Evolutionary conservation across 2,329 filamentous ascomycete genomes (phyloP), one percentile per base, ranked within the genome.

Genomic region (Dactylellina parvicollis): DNA sequence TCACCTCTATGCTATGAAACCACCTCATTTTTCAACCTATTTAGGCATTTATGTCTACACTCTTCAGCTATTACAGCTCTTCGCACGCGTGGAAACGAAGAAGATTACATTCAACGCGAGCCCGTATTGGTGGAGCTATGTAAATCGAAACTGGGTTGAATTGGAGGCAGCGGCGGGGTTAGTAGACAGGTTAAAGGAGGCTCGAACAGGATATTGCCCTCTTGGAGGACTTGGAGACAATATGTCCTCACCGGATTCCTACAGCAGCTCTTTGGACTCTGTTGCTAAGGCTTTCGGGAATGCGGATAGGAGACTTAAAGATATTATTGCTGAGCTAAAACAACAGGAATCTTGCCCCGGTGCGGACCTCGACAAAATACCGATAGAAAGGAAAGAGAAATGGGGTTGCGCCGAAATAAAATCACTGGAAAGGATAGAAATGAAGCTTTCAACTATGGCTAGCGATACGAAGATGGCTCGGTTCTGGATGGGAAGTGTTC

Each of bases 371-470:
- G 26, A 16, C 4, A 34, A 7, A 16, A 34, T 34, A 18, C 4
- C 7, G 18, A 28, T n/a, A 16, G 26, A 50, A 32, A 18, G 14
- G 16, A 47, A 24, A 9, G 20, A 47, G 20, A 47, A 47, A 3
- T 50, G 47, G 47, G 47, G 47, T 9, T 32, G 24, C 34, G 18
- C 47, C 7, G 26, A 50, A 14, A 50, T 50, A 14, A 50, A 50
- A 20, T 30, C 47, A 16, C 26, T 50, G 24, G 47, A 50, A 18
- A 7, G 22, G 2, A 34, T 50, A 32, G 47, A 50, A 30, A 34
- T n/a, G 5, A 26, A 32, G 16, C 26, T 50, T 28, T 26, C 47
- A 2, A 50, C 26, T 7, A 50, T 50, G 0, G 47, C 47, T 1
- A 50, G 47, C 26, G 12, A n/a, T 50, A 16, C 26, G 7, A 50